Conservation (phyloP, 768 basidiomycete species). For the Pleurotus ostreatus region DNA sequence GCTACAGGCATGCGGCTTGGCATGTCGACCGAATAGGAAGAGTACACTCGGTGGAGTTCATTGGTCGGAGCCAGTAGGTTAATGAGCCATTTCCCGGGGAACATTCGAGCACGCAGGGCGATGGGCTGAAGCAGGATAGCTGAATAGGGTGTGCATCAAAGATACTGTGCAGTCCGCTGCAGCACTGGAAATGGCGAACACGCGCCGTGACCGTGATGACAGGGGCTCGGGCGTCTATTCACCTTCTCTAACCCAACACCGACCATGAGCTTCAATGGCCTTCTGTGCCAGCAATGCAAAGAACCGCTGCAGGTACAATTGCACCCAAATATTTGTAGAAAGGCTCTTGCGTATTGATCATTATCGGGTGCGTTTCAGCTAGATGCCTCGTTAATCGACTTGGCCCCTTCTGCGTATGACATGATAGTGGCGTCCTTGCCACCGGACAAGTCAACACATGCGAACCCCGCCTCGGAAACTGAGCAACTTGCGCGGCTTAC, state of each 20-base stretch:
- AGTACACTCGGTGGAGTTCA: too few species aligned
- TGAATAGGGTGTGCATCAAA: too few species aligned
- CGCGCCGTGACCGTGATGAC: not conserved
- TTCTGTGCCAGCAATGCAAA: slow-evolving; percentile 86
- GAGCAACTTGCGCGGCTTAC: slow-evolving; percentile 45
- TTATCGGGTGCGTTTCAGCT: slow-evolving; percentile 37
- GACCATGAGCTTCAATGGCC: slow-evolving; percentile 38
- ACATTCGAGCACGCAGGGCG: slow-evolving; percentile 1
- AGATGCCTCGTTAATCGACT: slow-evolving; percentile 87
- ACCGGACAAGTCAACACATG: slow-evolving; percentile 40
- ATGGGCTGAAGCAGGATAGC: not conserved
- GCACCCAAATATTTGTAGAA: not conserved
- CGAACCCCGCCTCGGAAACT: slow-evolving; percentile 32
- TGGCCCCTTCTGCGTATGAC: slow-evolving; percentile 85
- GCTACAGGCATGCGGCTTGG: too few species aligned
- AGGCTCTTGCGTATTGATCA: not conserved
- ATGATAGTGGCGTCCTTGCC: slow-evolving; percentile 73
- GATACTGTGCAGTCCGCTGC: too few species aligned
- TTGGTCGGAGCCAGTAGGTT: too few species aligned
- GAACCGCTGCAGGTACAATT: slow-evolving; percentile 74
- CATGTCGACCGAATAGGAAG: too few species aligned
- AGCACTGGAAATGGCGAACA: too few species aligned
- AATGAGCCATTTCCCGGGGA: not conserved
- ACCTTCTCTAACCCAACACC: slow-evolving; percentile 6
- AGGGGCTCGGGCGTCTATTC: slow-evolving; percentile 3